Evolutionary conservation across 108 stramenopile genomes (phyloP), one percentile per base, ranked within the genome.

Genomic region (Skeletonema grethae): DNA sequence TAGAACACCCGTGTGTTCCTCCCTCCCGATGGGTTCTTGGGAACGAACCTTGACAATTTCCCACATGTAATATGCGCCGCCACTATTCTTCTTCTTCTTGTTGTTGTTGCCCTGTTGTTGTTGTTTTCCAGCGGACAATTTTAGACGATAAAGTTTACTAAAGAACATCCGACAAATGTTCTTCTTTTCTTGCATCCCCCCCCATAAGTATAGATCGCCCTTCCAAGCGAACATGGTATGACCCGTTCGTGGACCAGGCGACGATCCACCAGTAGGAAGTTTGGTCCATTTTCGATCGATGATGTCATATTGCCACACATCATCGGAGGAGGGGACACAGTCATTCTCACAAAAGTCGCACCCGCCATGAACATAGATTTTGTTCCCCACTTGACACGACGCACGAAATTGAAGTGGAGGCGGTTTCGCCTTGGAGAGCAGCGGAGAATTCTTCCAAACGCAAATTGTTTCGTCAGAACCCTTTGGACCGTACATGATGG

Each of bases 301-400:
- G 39, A 82, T 77, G 64, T 82, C 72, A 35, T 77, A 68, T 28
- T 73, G 70, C 72, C 72, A 82, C 53, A 64, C 63, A 25, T 73
- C 76, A 29, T 38, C 28, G 13, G 29, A 12, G 35, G 43, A 29
- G 30, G 38, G 29, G 8, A 7, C 2, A 7, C 15, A 9, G 4
- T 15, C 30, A n/a, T 24, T 62, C 61, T 43, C 41, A 43, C 41
- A 43, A 43, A 43, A 43, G 29, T 70, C 69, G 6, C 11, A 6
- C 3, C 69, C 69, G n/a, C 69, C 69, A 70, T 70, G 69, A 15
- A 38, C 38, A n/a, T 70, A 70, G 2, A 70, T 70, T 31, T 70
- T 61, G 6, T 62, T 9, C 4, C 69, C 69, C 12, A 63, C 2
- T 18, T 70, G 69, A 11, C 61, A 63, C 30, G 61, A 36, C 0